Percentiles rank a stretch among this genome's conserved stretches.
phyloP scores from a whole-genome alignment of 192 early-diverging fungal genomes.

The Geosiphon pyriformis region DNA sequence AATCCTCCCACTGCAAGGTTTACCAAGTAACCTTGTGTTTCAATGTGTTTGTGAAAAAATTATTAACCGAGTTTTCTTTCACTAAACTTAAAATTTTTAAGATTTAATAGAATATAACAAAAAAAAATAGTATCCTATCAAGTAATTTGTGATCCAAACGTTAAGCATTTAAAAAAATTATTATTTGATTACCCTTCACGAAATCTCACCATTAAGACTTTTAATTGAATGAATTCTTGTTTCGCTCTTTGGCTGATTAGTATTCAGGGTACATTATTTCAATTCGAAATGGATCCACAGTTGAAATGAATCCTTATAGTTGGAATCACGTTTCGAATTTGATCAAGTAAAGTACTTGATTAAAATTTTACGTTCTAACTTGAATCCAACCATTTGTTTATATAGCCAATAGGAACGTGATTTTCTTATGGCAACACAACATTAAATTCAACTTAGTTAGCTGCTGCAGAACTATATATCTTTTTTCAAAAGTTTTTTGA shows the following conservation, averaged over 20 bases:
- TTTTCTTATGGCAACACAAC: slow-evolving; percentile 57
- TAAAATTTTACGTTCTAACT: not conserved
- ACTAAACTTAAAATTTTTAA: too few species aligned
- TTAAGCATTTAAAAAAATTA: not conserved
- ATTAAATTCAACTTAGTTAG: slow-evolving; percentile 38
- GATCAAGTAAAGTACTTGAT: not conserved
- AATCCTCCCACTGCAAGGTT: too few species aligned
- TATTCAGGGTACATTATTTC: slow-evolving; percentile 34
- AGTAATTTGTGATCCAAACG: slow-evolving; percentile 2
- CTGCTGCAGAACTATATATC: slow-evolving; percentile 39
- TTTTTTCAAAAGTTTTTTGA: slow-evolving; percentile 44
- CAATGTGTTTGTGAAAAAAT: too few species aligned
- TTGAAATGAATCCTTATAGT: not conserved
- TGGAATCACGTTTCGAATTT: slow-evolving; percentile 22
- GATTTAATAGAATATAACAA: too few species aligned
- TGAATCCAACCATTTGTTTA: slow-evolving; percentile 32
- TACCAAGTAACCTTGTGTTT: too few species aligned
- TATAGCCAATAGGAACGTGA: slow-evolving; percentile 62
- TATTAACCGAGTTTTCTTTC: too few species aligned
- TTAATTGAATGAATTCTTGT: not conserved
- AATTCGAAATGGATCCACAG: slow-evolving; percentile 56
- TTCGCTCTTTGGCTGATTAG: too few species aligned
- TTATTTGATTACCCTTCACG: too few species aligned
- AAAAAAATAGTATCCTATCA: not conserved
- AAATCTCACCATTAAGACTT: not conserved